These are phyloP conservation scores for Daldinia eschscholtzii DNA, from an alignment of 2,329 filamentous ascomycete species.

Conservation along the genomic window DNA sequence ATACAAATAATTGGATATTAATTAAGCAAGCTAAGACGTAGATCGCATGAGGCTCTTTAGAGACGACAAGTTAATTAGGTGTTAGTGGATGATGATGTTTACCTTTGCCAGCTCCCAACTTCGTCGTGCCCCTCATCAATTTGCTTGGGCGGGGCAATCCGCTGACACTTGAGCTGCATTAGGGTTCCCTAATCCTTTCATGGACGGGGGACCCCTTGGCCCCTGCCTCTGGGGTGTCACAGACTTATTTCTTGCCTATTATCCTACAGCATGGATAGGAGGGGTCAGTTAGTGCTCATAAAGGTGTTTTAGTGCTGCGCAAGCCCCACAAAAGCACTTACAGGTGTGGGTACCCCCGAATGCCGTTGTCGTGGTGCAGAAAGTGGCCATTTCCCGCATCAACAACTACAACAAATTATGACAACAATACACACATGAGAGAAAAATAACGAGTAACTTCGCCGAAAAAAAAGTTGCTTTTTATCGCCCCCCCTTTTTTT, in stretches of 20 bases:
- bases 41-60: constrained; percentile 16
- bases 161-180: constrained; percentile 10
- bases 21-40: constrained; percentile 10
- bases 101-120: constrained; percentile 23
- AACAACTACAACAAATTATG: constrained; percentile 35
- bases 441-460: constrained; percentile 8
- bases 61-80: background rate
- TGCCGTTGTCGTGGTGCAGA: constrained; percentile 42
- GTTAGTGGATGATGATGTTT: constrained; percentile 18
- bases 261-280: constrained; percentile 16
- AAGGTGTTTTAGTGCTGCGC: constrained; percentile 23
- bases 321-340: constrained; percentile 25
- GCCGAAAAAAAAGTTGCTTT: background rate
- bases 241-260: constrained; percentile 17
- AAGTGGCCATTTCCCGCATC: constrained; percentile 39
- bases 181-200: constrained; percentile 27
- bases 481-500: constrained; percentile 8
- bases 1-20: constrained; percentile 1
- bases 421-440: constrained; percentile 34
- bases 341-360: constrained; percentile 25
- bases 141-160: constrained; percentile 30
- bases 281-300: constrained; percentile 21
- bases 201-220: constrained; percentile 12
- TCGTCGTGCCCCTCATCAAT: constrained; percentile 29
- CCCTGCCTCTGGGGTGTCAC: constrained; percentile 19